Evolutionary conservation across 345 rosid genomes (phyloP).

Genomic region (Populus ilicifolia): DNA sequence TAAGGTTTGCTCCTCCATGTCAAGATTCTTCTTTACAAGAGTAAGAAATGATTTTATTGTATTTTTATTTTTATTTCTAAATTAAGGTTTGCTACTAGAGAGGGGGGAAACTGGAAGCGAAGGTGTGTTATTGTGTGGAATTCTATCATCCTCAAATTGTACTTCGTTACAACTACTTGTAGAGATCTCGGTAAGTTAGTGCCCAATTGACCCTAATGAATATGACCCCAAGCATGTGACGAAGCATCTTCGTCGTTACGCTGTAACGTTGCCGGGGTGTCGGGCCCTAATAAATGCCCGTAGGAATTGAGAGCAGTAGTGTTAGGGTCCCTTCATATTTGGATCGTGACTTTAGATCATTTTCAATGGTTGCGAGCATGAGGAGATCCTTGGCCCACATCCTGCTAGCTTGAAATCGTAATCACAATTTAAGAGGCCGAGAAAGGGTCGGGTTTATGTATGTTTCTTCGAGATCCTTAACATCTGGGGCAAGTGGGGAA

Average conservation of each 20-base stretch:
- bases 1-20: slow-evolving; percentile 18
- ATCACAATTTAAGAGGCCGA: neutral
- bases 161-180: neutral
- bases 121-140: slow-evolving; percentile 30
- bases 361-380: neutral
- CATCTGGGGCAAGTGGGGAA: slow-evolving; percentile 8
- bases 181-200: neutral
- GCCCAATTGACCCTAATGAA: neutral
- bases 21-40: slow-evolving; percentile 17
- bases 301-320: slow-evolving; percentile 5
- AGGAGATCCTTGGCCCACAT: slow-evolving; percentile 15
- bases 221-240: neutral
- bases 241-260: slow-evolving; percentile 1
- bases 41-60: neutral
- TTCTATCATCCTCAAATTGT: slow-evolving; percentile 3
- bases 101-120: neutral
- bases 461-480: neutral
- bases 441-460: neutral
- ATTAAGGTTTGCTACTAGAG: slow-evolving; percentile 6
- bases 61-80: neutral
- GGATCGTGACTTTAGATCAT: slow-evolving; percentile 7
- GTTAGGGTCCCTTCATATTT: slow-evolving; percentile 6
- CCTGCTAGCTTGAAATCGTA: neutral
- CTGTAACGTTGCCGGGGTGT: slow-evolving; percentile 22
- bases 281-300: neutral